A percentile compares a stretch with the other conserved stretches of the same genome.
phyloP scores from a whole-genome alignment of 164 flowering plant species.

The Tetrastigma voinierianum region DNA sequence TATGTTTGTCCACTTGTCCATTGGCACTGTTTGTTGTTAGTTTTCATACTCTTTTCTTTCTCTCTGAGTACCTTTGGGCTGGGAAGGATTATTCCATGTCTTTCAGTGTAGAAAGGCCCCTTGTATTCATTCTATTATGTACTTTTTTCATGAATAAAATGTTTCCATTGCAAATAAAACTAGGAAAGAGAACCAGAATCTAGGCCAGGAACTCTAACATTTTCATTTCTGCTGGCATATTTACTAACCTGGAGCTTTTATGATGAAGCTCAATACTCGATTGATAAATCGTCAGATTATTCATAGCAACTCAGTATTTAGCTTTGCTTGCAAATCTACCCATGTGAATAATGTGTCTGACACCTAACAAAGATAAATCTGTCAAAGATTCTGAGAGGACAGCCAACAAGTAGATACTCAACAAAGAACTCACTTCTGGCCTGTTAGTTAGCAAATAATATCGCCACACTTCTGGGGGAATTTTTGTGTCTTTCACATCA shows the following conservation, averaged over 20 bases:
- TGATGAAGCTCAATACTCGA: slow-evolving; percentile 86
- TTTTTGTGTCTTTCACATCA: slow-evolving; percentile 85
- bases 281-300: slow-evolving; percentile 84
- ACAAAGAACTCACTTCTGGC: slow-evolving; percentile 64
- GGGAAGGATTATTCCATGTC: too few relatives aligned
- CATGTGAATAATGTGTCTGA: slow-evolving; percentile 92
- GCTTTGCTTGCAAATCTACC: slow-evolving; percentile 89
- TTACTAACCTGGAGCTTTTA: slow-evolving; percentile 74
- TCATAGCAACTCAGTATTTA: slow-evolving; percentile 80
- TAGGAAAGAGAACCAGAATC: not conserved
- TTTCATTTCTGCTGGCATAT: not conserved
- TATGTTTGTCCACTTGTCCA: too few relatives aligned
- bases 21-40: too few relatives aligned
- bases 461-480: slow-evolving; percentile 96
- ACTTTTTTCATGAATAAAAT: too few relatives aligned
- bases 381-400: not conserved
- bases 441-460: slow-evolving; percentile 88
- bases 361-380: slow-evolving; percentile 34
- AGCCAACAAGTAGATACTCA: not conserved
- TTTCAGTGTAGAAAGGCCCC: too few relatives aligned
- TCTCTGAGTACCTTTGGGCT: too few relatives aligned
- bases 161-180: not conserved
- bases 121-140: too few relatives aligned
- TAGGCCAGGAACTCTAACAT: not conserved
- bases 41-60: too few relatives aligned